Conservation (phyloP, 306 rosid species). For the Trifolium subterraneum region DNA sequence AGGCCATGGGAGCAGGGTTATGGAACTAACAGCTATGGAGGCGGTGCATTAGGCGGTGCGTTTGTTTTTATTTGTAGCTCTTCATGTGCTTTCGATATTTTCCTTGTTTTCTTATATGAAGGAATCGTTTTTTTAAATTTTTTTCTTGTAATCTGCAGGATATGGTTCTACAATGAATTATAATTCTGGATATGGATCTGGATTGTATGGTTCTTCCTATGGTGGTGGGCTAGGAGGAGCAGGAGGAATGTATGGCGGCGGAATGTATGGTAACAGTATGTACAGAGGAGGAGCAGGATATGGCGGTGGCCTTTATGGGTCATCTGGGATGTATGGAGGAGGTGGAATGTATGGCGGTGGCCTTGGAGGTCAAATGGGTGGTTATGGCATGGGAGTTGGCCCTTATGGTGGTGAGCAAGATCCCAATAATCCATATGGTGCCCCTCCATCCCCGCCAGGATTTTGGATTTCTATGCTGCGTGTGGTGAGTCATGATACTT, state of each 20-base stretch:
- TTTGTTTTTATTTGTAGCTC: background rate
- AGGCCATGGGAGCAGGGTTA: conserved; percentile 97
- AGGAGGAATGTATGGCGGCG: conserved; percentile 83
- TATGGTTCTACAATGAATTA: conserved; percentile 76
- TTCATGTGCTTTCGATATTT: background rate
- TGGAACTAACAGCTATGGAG: conserved; percentile 70
- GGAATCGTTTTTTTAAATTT: conserved; percentile 20
- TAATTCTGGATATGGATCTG: conserved; percentile 66
- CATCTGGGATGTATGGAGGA: conserved; percentile 90
- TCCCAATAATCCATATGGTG: conserved; percentile 88
- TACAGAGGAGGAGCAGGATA: conserved; percentile 73
- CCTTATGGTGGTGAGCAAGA: conserved; percentile 91
- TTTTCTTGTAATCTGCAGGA: conserved; percentile 45
- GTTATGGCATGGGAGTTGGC: conserved; percentile 94
- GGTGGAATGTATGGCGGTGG: conserved; percentile 91
- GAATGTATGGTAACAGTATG: conserved; percentile 85
- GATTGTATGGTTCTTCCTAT: conserved; percentile 68
- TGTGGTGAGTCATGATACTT: conserved; percentile 69
- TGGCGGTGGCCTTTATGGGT: conserved; percentile 79
- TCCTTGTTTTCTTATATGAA: conserved; percentile 23
- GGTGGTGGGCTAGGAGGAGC: conserved; percentile 65
- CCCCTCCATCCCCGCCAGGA: conserved; percentile 93
- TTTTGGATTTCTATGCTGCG: conserved; percentile 87
- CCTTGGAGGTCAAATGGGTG: conserved; percentile 79
- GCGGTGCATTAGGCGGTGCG: conserved; percentile 79